These are phyloP conservation scores for Lachancea quebecensis DNA, from an alignment of 805 yeast species.

Conservation along the genomic window DNA sequence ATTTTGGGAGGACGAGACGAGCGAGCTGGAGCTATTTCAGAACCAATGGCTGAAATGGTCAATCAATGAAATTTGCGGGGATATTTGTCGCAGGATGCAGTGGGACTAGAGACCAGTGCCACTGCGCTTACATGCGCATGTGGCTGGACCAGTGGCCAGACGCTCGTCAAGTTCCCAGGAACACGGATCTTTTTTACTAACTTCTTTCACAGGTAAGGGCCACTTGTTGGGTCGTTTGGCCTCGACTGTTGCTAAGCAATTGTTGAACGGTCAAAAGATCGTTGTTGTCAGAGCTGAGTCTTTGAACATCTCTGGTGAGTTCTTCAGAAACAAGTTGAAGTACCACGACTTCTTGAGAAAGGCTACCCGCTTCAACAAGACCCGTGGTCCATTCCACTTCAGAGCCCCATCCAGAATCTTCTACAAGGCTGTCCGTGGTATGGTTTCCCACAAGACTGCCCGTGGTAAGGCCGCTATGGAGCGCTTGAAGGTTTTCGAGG, in stretches of 20 bases:
- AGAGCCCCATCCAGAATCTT: constrained; percentile 99
- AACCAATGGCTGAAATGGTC: no score
- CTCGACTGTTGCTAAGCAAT: constrained; percentile 96
- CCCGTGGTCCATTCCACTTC: constrained; percentile 99
- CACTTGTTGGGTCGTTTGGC: constrained; percentile 99
- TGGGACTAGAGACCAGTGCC: no score
- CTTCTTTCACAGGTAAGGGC: constrained; percentile 65
- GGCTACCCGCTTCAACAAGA: constrained; percentile 98
- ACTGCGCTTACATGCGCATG: no score
- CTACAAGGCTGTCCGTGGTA: constrained; percentile 99
- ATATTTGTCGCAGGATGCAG: no score
- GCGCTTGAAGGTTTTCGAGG: constrained; percentile 99
- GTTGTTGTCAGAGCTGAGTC: constrained; percentile 97
- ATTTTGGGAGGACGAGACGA: background rate
- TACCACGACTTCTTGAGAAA: constrained; percentile 99
- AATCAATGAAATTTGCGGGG: no score
- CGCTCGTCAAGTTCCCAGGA: background rate
- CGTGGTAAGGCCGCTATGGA: constrained; percentile 99
- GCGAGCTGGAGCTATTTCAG: no score
- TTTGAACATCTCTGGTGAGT: constrained; percentile 98
- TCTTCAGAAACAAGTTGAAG: constrained; percentile 99
- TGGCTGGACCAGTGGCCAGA: no score
- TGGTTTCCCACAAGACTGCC: constrained; percentile 99
- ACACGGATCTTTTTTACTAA: constrained; percentile 3
- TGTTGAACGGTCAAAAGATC: constrained; percentile 95